Evolutionary conservation across 2,329 filamentous ascomycete genomes (phyloP), one percentile per base, ranked within the genome.

Genomic region (Scytalidium lignicola): DNA sequence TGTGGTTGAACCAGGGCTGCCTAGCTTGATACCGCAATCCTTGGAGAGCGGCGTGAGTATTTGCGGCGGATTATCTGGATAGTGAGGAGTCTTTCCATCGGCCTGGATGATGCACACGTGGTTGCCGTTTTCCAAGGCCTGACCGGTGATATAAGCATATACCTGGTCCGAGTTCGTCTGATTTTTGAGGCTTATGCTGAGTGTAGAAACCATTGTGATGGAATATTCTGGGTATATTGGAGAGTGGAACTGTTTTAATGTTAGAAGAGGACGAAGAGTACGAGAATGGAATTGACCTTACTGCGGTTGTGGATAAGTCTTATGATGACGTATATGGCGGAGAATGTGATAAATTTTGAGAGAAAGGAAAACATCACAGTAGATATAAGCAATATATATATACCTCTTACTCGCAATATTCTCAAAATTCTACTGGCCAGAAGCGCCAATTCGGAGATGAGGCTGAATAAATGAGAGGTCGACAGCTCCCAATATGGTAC

Each of bases 111-210:
- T 71, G 51, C 84, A 75, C 18, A 83, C 72, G 13, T 73, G 73
- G 58, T 80, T 79, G 62, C 77, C 74, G 17, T 78, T 77, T 62
- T 82, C 75, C 41, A 84, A 62, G 26, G 82, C 80, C 17, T 74
- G 72, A 18, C 87, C 87, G 1, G 83, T 90, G 60, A 93, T 77
- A 64, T 88, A 86, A 18, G 82, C 86, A 59, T 80, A 89, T 41
- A 82, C 77, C 28, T 67, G 76, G 46, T 71, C 67, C 1, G 83
- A 83, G 23, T 69, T 69, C 1, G 84, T 86, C 57, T 79, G 78
- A 69, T 90, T 90, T 58, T 77, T 71, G 18, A 90, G 67, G 10
- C 78, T 75, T 51, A 90, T 75, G 46, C 78, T 71, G 42, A 88
- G 69, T 9, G 78, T 81, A 28, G 32, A 10, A 10, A 10, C 32